phyloP scores from a whole-genome alignment of 345 rosid genomes.

The Geranium rotundifolium region DNA sequence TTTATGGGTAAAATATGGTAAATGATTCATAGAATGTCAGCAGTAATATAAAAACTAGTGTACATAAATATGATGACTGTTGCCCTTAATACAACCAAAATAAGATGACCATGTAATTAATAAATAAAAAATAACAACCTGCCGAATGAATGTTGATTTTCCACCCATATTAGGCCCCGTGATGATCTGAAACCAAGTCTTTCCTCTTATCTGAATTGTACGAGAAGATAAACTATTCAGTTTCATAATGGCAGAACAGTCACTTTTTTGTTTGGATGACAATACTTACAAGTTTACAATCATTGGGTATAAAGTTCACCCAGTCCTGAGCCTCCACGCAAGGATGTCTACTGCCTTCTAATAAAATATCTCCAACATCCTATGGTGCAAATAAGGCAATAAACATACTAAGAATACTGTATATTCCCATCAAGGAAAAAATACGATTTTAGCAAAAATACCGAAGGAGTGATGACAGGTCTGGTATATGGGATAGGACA shows the following conservation, averaged over 20 bases:
- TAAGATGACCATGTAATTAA: neutral
- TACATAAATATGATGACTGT: neutral
- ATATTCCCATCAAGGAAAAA: constrained; percentile 4
- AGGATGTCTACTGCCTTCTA: constrained; percentile 94
- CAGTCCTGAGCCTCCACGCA: constrained; percentile 99
- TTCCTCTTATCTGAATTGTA: constrained; percentile 55
- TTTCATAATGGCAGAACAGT: constrained; percentile 15
- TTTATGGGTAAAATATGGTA: neutral
- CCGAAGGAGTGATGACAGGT: constrained; percentile 74
- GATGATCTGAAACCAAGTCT: constrained; percentile 95
- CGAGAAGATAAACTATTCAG: constrained; percentile 13
- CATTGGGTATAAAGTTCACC: constrained; percentile 98
- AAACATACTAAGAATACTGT: constrained; percentile 1
- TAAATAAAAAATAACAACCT: constrained; percentile 56
- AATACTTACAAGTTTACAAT: constrained; percentile 76
- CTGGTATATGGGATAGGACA: constrained; percentile 90
- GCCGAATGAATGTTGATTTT: constrained; percentile 93
- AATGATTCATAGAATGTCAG: neutral
- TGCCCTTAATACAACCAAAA: neutral
- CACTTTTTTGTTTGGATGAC: neutral
- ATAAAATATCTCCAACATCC: constrained; percentile 75
- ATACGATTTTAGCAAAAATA: constrained; percentile 13
- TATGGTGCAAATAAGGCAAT: constrained; percentile 19
- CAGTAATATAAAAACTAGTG: neutral
- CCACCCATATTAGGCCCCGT: constrained; percentile 99